Base-by-base conservation (phyloP, 106 monocot genomes). In the Agapanthus africanus region DNA sequence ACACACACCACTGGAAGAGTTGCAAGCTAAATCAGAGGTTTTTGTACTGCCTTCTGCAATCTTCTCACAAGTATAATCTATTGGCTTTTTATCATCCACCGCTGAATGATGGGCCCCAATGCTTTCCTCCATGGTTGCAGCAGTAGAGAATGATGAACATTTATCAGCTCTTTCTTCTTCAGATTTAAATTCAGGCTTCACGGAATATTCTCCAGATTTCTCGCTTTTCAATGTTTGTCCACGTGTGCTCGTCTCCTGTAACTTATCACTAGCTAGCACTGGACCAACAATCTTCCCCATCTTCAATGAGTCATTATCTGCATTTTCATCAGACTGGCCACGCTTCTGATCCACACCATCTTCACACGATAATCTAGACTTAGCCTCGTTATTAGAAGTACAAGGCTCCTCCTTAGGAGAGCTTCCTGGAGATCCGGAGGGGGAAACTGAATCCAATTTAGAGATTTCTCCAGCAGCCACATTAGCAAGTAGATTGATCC, bases 401-500 rank as follows among this genome's bases (percentile, higher is more conserved):
- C 52, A 74, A 46, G 46, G 64, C 23, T 82, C 80, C 3, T 50
- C 27, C 30, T 44, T 69, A 46, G 82, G 68, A 35, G 71, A 81
- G 68, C 41, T 68, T 60, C 66, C 73, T 27, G 84, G 80, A 56
- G 87, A 88, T 52, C 54, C 68, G 37, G 66, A 37, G 2, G 82
- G 77, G 6, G 87, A 78, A 77, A 63, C 72, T 44, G 78, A 64
- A 11, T 80, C 81, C 72, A 85, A 81, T 60, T 80, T 85, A 19
- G 81, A 70, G 32, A 85, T 88, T 71, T 93, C 86, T 42, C 84
- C 88, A 40, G 88, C 72, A 75, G 90, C 90, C n/a, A 92, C 92
- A 82, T 78, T 88, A 11, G 93, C 85, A 65, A 88, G 88, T 60
- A 88, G 60, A 79, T 86, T 86, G 78, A 85, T 92, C 25, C 88